Conservation (phyloP, 2,329 filamentous ascomycete genomes). For the Lecanicillium sp. region DNA sequence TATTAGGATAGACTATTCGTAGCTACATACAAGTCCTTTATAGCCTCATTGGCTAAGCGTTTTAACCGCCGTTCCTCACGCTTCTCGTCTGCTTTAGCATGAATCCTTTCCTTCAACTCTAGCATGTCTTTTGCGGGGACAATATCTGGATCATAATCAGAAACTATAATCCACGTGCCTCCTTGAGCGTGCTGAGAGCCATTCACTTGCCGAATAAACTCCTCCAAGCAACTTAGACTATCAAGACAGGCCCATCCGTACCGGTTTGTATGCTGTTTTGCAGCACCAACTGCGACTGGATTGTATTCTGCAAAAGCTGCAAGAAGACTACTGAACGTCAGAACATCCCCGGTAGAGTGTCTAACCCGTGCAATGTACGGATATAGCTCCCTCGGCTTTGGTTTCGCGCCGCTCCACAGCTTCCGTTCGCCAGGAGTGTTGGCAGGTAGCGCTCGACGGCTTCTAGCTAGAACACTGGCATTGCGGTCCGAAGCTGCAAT, state of each 20-base stretch:
- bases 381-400: conserved; percentile 3
- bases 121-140: not conserved
- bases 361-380: conserved; percentile 1
- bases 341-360: not conserved
- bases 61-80: conserved; percentile 3
- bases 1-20: too few species aligned
- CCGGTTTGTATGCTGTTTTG: not conserved
- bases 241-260: conserved; percentile 2
- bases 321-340: not conserved
- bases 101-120: conserved; percentile 1
- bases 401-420: not conserved
- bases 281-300: not conserved
- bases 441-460: not conserved
- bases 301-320: not conserved
- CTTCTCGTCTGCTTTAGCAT: conserved; percentile 1
- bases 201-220: not conserved
- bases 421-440: not conserved
- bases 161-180: not conserved
- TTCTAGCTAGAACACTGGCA: not conserved
- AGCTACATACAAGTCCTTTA: too few species aligned
- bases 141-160: conserved; percentile 1
- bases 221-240: not conserved
- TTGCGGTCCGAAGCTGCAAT: not conserved
- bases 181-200: not conserved
- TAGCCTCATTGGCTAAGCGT: not conserved